Evolutionary conservation across 495 filamentous ascomycete species (phyloP), one percentile per base, ranked within the genome.

Genomic region (Copromyces sp.): DNA sequence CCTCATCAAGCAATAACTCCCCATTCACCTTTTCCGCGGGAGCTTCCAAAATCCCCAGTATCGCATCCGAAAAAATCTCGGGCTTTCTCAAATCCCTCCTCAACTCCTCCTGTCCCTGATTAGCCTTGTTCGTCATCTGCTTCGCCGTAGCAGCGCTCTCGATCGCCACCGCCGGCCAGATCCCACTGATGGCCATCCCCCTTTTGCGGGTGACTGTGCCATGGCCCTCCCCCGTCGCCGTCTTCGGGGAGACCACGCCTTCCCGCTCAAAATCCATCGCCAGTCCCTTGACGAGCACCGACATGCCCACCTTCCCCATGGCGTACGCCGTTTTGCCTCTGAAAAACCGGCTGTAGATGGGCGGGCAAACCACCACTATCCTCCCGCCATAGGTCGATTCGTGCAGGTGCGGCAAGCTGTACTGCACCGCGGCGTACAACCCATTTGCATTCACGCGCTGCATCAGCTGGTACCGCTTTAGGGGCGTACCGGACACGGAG

Each of bases 251-350:
- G 24, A 80, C 68, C 86, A 83, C 7, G 85, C 90, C 75, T 94
- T 86, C 39, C 69, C 93, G 78, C 72, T 89, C 83, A 78, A 92
- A 93, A 77, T 97, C 93, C 91, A 95, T 93, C 3, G 90, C 93
- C 32, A 96, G 81, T 4, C 93, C 93, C 75, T 92, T 92, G 0
- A 91, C 91, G 44, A 96, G 76, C 17, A 94, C 91, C 79, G 87
- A 90, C 93, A 97, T 97, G 17, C 84, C 92, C 17, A 94, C 88
- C 78, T 97, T 97, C 69, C 92, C 91, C 85, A 95, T 90, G 0
- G 93, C 93, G 82, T 96, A 96, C 20, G 90, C 92, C 1, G 92
- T 93, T 86, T 97, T 96, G 11, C 93, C 93, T 3, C 92, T 80
- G 77, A 95, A 94, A 79, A 96, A 96, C 20, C 93, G 85, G 68